Evolutionary conservation across 306 rosid genomes (phyloP).

Genomic region (Acacia acuminata): DNA sequence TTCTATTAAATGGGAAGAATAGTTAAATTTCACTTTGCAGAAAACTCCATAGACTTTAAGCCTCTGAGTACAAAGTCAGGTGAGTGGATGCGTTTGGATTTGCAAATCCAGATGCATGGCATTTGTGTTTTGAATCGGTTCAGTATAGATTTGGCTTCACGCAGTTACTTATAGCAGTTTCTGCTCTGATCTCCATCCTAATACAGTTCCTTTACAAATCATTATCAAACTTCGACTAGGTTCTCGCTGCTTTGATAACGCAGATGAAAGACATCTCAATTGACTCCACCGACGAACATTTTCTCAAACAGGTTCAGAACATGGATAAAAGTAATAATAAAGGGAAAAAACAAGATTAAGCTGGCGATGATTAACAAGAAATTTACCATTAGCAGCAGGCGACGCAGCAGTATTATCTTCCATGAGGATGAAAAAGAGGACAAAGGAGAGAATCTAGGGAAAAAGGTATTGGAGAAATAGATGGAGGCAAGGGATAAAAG

Average conservation of each 20-base stretch:
- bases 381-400: constrained; percentile 42
- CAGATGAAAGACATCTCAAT: background rate
- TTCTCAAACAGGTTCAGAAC: background rate
- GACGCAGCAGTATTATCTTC: constrained; percentile 29
- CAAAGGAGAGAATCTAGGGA: constrained; percentile 21
- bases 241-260: background rate
- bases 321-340: background rate
- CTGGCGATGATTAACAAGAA: background rate
- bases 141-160: background rate
- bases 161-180: background rate
- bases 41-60: background rate
- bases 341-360: background rate
- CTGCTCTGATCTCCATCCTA: background rate
- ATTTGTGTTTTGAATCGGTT: background rate
- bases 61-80: background rate
- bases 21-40: background rate
- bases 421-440: constrained; percentile 38
- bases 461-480: constrained; percentile 2
- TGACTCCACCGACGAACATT: background rate
- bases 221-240: background rate
- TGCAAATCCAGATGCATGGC: background rate
- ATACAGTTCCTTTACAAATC: background rate
- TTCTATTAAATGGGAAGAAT: background rate
- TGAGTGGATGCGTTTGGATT: background rate
- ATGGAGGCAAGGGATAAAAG: background rate